Base-by-base conservation (phyloP, 768 basidiomycete genomes). In the Termitomyces eurrhizus region DNA sequence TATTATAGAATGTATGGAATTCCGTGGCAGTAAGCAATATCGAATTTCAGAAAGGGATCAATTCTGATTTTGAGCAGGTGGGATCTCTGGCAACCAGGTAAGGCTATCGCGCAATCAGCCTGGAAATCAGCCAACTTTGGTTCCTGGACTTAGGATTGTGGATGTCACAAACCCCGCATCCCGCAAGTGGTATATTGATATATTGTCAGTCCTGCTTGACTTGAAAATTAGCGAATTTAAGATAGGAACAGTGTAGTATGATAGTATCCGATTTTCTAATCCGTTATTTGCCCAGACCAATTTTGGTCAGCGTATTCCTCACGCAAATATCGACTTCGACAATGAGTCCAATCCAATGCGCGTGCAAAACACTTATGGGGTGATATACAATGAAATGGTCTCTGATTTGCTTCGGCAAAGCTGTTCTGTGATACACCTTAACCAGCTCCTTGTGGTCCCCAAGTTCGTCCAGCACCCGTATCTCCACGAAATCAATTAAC, bases 231-330 rank as follows among this genome's bases (percentile, higher is more conserved):
- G 83, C 65, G 71, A 74, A 49, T 82, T 90, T 73, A 89, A 87
- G 77, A 84, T 84, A 54, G 46, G 61, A 42, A 26, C 35, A 37
- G 50, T 29, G 37, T 35, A 42, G 14, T 13, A 41, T 44, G 4
- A 24, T 32, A 5, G 0, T 29, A 26, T 21, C 16, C 29, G 4
- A 13, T 21, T 35, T n/a, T 32, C 26, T 53, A 6, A 46, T 50
- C 7, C 54, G 53, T 39, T 32, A 53, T 56, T 36, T 26, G 16
- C 5, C 4, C 60, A 87, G 85, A 91, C 88, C 7, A 88, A 91
- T 67, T 91, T 91, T 67, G 89, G 84, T 33, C 89, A 92, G 70
- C 82, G n/a, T n/a, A n/a, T n/a, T n/a, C n/a, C n/a, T n/a, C n/a
- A n/a, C n/a, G n/a, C n/a, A n/a, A n/a, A n/a, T 26, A 80, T 90